Evolutionary conservation across 345 rosid genomes (phyloP), one percentile per base, ranked within the genome.

Genomic region (Viola odorata): DNA sequence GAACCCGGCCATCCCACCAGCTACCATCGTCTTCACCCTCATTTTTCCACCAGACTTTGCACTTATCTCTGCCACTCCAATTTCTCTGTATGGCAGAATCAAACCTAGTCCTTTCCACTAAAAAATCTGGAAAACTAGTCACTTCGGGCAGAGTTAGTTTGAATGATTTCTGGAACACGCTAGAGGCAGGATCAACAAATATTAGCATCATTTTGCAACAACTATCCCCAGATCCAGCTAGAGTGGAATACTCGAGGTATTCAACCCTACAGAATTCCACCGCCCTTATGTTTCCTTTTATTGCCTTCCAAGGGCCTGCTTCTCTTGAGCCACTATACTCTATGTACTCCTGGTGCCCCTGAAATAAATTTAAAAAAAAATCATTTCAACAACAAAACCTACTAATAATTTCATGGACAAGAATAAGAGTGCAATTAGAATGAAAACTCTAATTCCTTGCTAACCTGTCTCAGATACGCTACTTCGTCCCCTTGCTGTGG

Each of bases 11-110:
- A 71, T 82, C 82, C 99, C 99, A 94, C 97, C 97, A 94, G 55
- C 84, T 80, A 63, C 99, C 99, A 74, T 86, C 81, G 65, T 83
- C 96, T 60, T 87, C 92, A 13, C 79, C 82, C 39, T 84, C 95
- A 60, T 86, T 82, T 82, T 81, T 86, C 98, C 98, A 92, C 97
- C 97, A 95, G 45, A 95, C 99, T 66, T 62, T 85, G 78, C 97
- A 88, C 69, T 85, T 88, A 73, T 91, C 99, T 76, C 99, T 83
- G 71, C 78, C 73, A 45, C 84, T 81, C 99, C 99, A 95, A 63
- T 86, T 80, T 77, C 92, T 88, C 64, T 73, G 69, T 42, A 82
- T 79, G 39, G 95, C 82, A 62, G 87, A 84, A 69, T 86, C 95
- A 71, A 81, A 95, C 62, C 99, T 85, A 77, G 85, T 91, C 81